phyloP scores from a whole-genome alignment of 768 basidiomycete species.

The Lenzites betulinus region DNA sequence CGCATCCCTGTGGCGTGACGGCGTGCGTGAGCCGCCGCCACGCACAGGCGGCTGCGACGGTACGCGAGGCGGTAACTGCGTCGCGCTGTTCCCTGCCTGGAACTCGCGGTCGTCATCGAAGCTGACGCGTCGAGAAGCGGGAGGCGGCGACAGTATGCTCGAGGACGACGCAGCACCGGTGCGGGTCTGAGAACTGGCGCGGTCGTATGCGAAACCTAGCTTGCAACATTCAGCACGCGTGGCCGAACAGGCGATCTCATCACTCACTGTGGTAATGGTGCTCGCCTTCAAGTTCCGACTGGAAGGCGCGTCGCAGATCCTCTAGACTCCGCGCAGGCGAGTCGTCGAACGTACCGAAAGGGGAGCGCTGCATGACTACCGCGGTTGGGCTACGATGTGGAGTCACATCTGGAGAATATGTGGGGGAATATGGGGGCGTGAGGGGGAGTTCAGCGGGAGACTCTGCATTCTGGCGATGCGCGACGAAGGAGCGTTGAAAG shows the following conservation, averaged over 20 bases:
- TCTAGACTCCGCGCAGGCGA: conserved; percentile 26
- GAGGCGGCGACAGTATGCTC: conserved; percentile 16
- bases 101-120: conserved; percentile 30
- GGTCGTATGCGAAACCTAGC: conserved; percentile 10
- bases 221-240: background rate
- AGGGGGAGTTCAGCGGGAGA: conserved; percentile 22
- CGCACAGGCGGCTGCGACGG: conserved; percentile 10
- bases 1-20: conserved; percentile 11
- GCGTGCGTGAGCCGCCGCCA: conserved; percentile 5
- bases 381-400: conserved; percentile 21
- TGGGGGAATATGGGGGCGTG: conserved; percentile 37
- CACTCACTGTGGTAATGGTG: conserved; percentile 10
- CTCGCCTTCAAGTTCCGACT: conserved; percentile 8
- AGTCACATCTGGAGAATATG: conserved; percentile 21
- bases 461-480: conserved; percentile 28
- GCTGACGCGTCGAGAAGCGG: conserved; percentile 27
- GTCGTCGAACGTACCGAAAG: conserved; percentile 21
- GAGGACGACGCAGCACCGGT: conserved; percentile 9
- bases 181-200: conserved; percentile 7
- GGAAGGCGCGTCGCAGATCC: conserved; percentile 21
- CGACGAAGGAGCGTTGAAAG: conserved; percentile 33
- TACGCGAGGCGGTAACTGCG: conserved; percentile 7
- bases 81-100: conserved; percentile 25
- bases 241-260: background rate
- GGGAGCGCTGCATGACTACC: conserved; percentile 16